Base-by-base conservation (phyloP, 139 green algal species). In the Chlorella vulgaris region DNA sequence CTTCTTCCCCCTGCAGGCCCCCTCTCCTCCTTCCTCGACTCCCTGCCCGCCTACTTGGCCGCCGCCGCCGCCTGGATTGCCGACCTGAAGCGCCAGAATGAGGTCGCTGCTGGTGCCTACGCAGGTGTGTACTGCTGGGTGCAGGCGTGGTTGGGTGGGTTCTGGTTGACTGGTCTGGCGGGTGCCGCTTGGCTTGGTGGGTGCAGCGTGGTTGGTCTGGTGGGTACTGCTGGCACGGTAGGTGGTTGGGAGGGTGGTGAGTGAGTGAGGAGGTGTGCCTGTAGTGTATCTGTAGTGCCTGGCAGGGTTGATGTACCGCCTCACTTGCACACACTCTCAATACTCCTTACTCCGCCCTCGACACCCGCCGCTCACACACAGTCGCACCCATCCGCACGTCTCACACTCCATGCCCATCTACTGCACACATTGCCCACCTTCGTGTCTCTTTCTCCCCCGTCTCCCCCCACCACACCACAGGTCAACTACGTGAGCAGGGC, bases 401-500 rank as follows among this genome's bases (percentile, higher is more conserved):
- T 7, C 36, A n/a, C 29, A 22, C 24, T 73, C 36, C 65, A 3
- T 42, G 29, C 2, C 31, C 62, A 2, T 24, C 31, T 36, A 7
- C 15, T 3, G 2, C 19, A 36, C 63, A 19, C 28, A 18, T 2
- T n/a, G 4, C 35, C 65, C 35, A 33, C 31, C 19, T 3, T 8
- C 2, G 42, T 50, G 4, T 33, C 26, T 19, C 74, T n/a, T 39
- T 24, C 35, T 28, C n/a, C 50, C 50, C 42, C 8, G n/a, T n/a
- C n/a, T n/a, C n/a, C n/a, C n/a, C n/a, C n/a, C n/a, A n/a, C n/a
- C n/a, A n/a, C n/a, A n/a, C n/a, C n/a, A n/a, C n/a, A 99, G 93
- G 97, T 99, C 19, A 99, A 98, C 91, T 99, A 99, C 70, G 96
- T 99, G n/a, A 95, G 93, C 83, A 99, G 99, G 90, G 94, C 84